Percentiles rank a stretch among this genome's conserved stretches.
These are phyloP conservation scores for Piedraia hortae DNA, from an alignment of 2,329 filamentous ascomycete species.

Conservation along the genomic window DNA sequence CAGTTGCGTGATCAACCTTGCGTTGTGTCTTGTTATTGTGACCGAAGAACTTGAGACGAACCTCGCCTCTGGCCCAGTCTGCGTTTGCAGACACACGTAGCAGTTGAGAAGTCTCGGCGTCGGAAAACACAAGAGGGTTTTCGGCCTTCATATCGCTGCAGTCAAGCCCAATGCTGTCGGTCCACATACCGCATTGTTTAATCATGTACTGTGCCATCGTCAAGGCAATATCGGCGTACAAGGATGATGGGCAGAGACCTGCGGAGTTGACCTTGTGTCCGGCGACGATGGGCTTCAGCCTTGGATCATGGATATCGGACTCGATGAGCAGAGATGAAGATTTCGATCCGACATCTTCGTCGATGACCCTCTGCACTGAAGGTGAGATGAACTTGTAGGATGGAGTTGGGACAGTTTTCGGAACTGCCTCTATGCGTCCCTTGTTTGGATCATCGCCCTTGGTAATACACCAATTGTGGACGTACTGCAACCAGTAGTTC, in stretches of 20 bases:
- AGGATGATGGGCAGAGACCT: conserved; percentile 12
- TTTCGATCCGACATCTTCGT: not conserved
- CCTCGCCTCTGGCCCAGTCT: no score
- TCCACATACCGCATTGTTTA: conserved; percentile 1
- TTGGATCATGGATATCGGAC: not conserved
- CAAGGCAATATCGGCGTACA: conserved; percentile 14
- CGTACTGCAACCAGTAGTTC: conserved; percentile 15
- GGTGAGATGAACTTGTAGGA: not conserved
- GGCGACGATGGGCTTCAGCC: conserved; percentile 1
- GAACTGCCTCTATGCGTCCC: no score
- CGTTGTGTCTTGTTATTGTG: no score
- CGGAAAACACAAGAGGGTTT: not conserved
- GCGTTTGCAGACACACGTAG: conserved; percentile 2
- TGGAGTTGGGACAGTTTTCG: not conserved
- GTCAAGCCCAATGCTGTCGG: not conserved
- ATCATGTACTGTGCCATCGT: conserved; percentile 10
- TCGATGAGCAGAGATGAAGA: not conserved
- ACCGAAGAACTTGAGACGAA: no score
- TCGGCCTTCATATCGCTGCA: not conserved
- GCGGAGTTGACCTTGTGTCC: conserved; percentile 20
- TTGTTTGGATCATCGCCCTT: no score
- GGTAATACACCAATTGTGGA: conserved; percentile 10
- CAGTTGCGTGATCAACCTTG: no score
- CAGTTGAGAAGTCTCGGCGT: conserved; percentile 1
- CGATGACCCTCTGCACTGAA: conserved; percentile 1